Base-by-base conservation (phyloP, 768 basidiomycete species). In the Russula brevipes region DNA sequence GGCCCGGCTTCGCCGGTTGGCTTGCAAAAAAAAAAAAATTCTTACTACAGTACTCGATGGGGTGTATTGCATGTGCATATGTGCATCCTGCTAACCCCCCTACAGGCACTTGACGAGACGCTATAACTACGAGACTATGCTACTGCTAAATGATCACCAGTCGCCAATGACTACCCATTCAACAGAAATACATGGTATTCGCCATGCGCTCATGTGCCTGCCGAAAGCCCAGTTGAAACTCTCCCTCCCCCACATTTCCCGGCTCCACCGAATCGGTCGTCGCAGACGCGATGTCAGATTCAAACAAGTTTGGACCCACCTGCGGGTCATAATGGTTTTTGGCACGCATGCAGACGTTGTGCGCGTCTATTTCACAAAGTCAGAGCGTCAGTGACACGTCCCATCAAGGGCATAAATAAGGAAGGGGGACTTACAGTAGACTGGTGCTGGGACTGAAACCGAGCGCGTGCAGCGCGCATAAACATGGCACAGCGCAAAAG, bases 391-490 rank as follows among this genome's bases (percentile, higher is more conserved):
- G 45, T 44, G 5, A 35, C 0, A 12, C 4, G 49, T 5, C 24
- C 2, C 12, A 50, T 16, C 33, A 5, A 17, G 8, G 30, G 9
- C 24, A 7, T 12, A 16, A 11, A 39, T 7, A 30, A 8, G 47
- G 14, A 3, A 30, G 11, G 17, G 11, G 19, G 6, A 74, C 85
- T 67, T 70, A 89, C 89, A 90, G 66, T 88, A 89, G 0, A 90
- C 87, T 0, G 89, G 89, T 0, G 89, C 89, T 0, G 89, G 89
- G 52, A 91, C 88, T 0, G 89, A 91, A 0, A 91, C 88, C 0
- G 88, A 87, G 30, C 89, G 84, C 5, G 89, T 90, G n/a, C 87
- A 83, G 7, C 89, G 82, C 2, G 89, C 87, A 68, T 90, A 92
- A 0, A 89, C 84, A 52, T 93, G 88, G 69, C 89, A 89, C 0